Conservation (phyloP, 176 grass and related monocot genomes). For the Lolium perenne region DNA sequence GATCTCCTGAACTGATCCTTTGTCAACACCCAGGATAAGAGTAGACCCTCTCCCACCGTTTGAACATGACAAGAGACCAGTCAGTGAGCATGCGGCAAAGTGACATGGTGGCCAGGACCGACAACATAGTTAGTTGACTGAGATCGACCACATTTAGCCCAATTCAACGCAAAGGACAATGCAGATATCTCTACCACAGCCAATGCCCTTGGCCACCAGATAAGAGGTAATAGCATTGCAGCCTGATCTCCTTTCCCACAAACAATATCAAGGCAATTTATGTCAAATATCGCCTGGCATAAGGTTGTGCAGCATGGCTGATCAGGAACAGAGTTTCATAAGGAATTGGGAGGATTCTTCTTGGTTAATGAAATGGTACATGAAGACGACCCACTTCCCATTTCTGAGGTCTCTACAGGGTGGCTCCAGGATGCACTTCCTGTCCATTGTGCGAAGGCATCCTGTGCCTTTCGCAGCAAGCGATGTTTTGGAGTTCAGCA, state of each 20-base stretch:
- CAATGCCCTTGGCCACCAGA: not conserved
- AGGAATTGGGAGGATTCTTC: not conserved
- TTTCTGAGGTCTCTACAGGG: too few species aligned
- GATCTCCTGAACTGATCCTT: not conserved
- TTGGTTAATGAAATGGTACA: not conserved
- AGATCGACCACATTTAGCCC: not conserved
- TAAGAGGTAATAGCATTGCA: not conserved
- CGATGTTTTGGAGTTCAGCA: not conserved
- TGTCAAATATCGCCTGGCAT: not conserved
- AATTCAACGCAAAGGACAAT: not conserved
- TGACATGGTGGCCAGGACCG: not conserved
- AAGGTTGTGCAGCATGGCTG: not conserved
- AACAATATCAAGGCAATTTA: slow-evolving; percentile 3
- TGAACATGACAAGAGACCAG: not conserved
- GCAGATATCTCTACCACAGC: not conserved
- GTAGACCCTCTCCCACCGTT: not conserved
- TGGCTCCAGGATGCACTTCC: too few species aligned
- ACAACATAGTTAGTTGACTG: not conserved
- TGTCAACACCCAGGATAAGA: not conserved
- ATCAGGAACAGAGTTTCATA: not conserved
- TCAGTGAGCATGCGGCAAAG: not conserved
- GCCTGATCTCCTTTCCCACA: not conserved
- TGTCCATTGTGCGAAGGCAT: too few species aligned
- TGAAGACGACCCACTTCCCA: too few species aligned
- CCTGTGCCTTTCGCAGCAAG: not conserved